Base-by-base conservation (phyloP, 768 basidiomycete genomes). In the Lentinula edodes region DNA sequence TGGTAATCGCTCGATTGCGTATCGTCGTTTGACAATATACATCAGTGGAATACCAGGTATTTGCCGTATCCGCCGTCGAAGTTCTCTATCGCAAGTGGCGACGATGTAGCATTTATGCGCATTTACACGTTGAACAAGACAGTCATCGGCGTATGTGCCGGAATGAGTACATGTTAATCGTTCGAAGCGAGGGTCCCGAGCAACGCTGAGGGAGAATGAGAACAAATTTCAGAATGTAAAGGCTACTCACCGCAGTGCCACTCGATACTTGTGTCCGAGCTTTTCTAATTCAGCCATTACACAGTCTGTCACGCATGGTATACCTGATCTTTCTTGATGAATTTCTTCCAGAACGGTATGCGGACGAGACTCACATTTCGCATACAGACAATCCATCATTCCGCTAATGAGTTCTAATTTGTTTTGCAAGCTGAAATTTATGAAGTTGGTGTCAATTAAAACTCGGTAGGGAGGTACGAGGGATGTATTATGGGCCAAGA, bases 321-420 rank as follows among this genome's bases (percentile, higher is more conserved):
- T 98, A 73, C 95, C 96, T 98, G 67, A 35, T 35, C 20, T 41
- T 51, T 57, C 41, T 7, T 51, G 52, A 53, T 59, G 60, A 67
- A 41, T 45, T 28, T 48, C 46, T 58, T 16, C 55, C 48, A 65
- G 42, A 66, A 55, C 42, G 41, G 34, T 5, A 18, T 35, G 43
- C 52, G 39, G 56, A 52, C 32, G 38, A 35, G 9, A 57, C 28
- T 32, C 66, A 96, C 96, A 98, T 78, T 99, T 98, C 12, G 97
- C 97, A 74, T 93, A 97, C 15, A 98, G 79, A 69, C 94, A 96
- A 70, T 99, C 97, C 97, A 99, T 98, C 97, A 99, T 98, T n/a
- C 92, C 95, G 68, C 89, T 87, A 20, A 98, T 80, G 59, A 98
- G 82, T 73, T 99, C 97, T 65, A 99, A 77, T 73, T 98, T 97